Percentiles rank a stretch among this genome's conserved stretches.
Evolutionary conservation across 495 filamentous ascomycete genomes (phyloP).

Genomic region (Penicillium lagena): DNA sequence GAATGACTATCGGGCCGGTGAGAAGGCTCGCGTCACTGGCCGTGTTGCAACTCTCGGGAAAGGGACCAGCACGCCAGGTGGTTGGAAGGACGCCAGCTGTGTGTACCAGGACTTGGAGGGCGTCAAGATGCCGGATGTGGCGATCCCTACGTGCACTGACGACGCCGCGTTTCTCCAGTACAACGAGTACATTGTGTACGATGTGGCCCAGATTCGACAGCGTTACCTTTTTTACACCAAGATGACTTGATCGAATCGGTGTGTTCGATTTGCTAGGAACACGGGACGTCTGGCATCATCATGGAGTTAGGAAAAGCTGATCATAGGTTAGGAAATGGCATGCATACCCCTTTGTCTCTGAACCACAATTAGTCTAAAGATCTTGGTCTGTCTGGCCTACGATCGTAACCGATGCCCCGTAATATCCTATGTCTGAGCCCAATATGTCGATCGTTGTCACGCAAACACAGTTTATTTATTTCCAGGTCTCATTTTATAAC

Average conservation of each 20-base stretch:
- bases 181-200: slow-evolving; percentile 70
- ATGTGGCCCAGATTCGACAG: slow-evolving; percentile 69
- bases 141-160: not conserved
- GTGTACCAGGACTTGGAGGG: slow-evolving; percentile 58
- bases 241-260: slow-evolving; percentile 26
- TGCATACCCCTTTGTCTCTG: too few species aligned
- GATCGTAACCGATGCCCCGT: too few species aligned
- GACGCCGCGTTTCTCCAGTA: slow-evolving; percentile 7
- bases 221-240: slow-evolving; percentile 67
- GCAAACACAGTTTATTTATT: too few species aligned
- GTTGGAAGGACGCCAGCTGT: slow-evolving; percentile 70
- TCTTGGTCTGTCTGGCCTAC: too few species aligned
- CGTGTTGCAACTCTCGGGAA: slow-evolving; percentile 62
- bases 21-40: slow-evolving; percentile 51
- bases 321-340: too few species aligned
- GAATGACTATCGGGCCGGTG: slow-evolving; percentile 53
- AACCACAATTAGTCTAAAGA: too few species aligned
- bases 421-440: too few species aligned
- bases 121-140: slow-evolving; percentile 50
- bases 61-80: slow-evolving; percentile 51
- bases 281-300: too few species aligned
- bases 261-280: too few species aligned
- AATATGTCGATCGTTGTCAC: too few species aligned
- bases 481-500: too few species aligned
- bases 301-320: too few species aligned